Evolutionary conservation across 1,139 yeast genomes (phyloP).

Genomic region (Protomyces gravidus): DNA sequence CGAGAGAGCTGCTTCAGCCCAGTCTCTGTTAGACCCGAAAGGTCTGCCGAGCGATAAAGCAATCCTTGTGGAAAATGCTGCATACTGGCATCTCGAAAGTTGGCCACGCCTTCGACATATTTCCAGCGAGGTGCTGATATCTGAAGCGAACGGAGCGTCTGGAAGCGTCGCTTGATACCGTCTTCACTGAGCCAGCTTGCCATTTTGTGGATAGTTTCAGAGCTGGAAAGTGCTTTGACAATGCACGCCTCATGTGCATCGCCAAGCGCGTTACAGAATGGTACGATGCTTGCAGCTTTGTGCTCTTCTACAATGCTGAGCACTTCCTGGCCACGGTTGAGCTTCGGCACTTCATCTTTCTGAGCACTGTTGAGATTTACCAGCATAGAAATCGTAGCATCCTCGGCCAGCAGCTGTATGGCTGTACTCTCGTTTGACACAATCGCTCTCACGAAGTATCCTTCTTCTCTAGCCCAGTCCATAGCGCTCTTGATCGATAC

Average conservation of each 20-base stretch:
- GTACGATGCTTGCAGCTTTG: not conserved
- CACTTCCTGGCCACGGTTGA: not conserved
- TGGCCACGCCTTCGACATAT: conserved; percentile 59
- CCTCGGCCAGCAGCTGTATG: not conserved
- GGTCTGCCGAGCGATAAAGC: conserved; percentile 62
- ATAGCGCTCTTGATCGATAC: not conserved
- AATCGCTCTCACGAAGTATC: not conserved
- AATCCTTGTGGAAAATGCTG: conserved; percentile 47
- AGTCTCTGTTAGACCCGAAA: conserved; percentile 46
- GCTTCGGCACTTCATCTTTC: not conserved
- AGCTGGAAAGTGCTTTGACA: not conserved
- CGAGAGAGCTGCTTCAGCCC: conserved; percentile 54
- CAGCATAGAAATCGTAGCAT: not conserved
- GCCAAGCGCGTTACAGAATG: not conserved
- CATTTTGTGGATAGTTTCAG: not conserved
- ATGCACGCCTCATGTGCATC: not conserved
- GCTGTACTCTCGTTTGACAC: not conserved
- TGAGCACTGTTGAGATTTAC: not conserved
- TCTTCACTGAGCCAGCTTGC: not conserved
- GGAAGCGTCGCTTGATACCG: not conserved
- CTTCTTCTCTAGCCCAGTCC: not conserved
- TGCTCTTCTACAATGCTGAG: not conserved
- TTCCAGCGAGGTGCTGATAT: not conserved
- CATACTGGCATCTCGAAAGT: conserved; percentile 69
- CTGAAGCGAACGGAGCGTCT: not conserved